Percentiles rank a stretch among this genome's conserved stretches.
These are phyloP conservation scores for Escovopsis sp. DNA, from an alignment of 2,329 filamentous ascomycete genomes.

Conservation along the genomic window DNA sequence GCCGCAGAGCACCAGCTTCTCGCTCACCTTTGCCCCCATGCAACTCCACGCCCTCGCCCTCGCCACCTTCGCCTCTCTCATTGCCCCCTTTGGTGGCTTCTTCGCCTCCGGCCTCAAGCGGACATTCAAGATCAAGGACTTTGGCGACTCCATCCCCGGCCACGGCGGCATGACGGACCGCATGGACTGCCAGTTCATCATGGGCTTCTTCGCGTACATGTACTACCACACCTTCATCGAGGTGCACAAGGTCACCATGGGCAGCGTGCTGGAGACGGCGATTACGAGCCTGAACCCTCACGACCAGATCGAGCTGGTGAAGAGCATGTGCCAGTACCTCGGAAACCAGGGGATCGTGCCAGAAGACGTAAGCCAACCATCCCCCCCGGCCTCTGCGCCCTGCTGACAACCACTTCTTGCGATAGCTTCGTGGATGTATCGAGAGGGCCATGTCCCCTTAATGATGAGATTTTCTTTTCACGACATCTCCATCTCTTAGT, in stretches of 20 bases:
- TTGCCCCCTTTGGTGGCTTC: conserved; percentile 95
- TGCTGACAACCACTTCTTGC: too few species aligned
- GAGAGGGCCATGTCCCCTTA: conserved; percentile 10
- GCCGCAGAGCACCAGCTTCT: conserved; percentile 42
- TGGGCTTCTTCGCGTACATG: conserved; percentile 97
- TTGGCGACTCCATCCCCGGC: conserved; percentile 93
- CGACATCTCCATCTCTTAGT: neutral
- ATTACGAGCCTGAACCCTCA: conserved; percentile 79
- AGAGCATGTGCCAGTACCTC: conserved; percentile 47
- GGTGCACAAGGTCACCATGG: conserved; percentile 69
- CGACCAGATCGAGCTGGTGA: conserved; percentile 74
- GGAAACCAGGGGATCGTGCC: conserved; percentile 43
- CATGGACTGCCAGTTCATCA: conserved; percentile 99
- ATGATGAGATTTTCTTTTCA: conserved; percentile 1
- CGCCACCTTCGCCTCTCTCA: conserved; percentile 86
- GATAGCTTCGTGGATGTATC: conserved; percentile 13
- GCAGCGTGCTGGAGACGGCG: conserved; percentile 75
- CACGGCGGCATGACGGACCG: conserved; percentile 97
- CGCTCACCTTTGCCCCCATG: conserved; percentile 68
- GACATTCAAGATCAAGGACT: conserved; percentile 99
- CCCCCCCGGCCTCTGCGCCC: neutral
- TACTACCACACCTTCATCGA: conserved; percentile 98
- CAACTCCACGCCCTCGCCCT: conserved; percentile 86
- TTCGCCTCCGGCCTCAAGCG: conserved; percentile 96
- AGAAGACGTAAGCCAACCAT: conserved; percentile 14